phyloP scores from a whole-genome alignment of 2,329 filamentous ascomycete genomes.

The Fusarium virguliforme region DNA sequence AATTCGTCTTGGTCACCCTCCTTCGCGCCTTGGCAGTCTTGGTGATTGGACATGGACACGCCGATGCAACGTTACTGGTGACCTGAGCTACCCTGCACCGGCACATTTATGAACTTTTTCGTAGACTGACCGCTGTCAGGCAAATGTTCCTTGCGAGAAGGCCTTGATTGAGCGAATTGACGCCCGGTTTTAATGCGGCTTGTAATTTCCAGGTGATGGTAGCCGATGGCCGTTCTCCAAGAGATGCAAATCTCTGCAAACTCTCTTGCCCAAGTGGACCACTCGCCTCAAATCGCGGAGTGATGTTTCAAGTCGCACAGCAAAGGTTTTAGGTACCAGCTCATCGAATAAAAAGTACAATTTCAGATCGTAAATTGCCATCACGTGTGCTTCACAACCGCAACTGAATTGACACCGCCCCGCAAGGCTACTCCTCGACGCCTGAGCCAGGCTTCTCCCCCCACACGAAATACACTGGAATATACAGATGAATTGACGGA shows the following conservation, averaged over 20 bases:
- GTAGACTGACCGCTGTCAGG: background rate
- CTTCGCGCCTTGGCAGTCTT: background rate
- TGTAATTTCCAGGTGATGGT: background rate
- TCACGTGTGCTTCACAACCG: background rate
- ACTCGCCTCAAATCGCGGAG: too few relatives aligned
- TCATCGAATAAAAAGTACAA: too few relatives aligned
- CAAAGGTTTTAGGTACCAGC: too few relatives aligned
- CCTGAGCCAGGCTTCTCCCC: constrained; percentile 24
- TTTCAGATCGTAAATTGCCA: background rate
- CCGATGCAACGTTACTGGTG: constrained; percentile 5
- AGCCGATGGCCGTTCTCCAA: background rate
- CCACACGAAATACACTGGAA: constrained; percentile 37
- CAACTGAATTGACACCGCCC: background rate
- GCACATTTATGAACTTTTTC: background rate
- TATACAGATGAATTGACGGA: constrained; percentile 38
- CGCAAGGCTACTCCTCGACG: background rate
- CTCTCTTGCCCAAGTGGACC: too few relatives aligned
- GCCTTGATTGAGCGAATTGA: background rate
- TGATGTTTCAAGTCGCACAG: background rate
- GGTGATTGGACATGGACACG: constrained; percentile 7
- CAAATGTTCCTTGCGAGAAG: background rate
- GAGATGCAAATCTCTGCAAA: too few relatives aligned
- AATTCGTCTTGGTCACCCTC: background rate
- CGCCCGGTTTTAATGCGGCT: background rate
- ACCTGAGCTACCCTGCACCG: background rate